Evolutionary conservation across 495 filamentous ascomycete genomes (phyloP).

Genomic region (Penicillium herquei): DNA sequence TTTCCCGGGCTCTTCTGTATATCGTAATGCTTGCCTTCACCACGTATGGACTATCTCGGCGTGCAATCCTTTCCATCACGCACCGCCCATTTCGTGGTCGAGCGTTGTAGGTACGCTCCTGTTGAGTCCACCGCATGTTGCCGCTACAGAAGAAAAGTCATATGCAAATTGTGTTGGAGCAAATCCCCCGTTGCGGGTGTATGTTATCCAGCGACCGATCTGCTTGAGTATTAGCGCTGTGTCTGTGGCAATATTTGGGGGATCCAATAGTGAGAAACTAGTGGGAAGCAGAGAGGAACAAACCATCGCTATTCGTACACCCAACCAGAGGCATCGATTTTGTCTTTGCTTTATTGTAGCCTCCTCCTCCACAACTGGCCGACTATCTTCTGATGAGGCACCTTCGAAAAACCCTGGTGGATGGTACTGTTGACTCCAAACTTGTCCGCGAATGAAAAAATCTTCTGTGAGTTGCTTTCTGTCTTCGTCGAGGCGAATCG

Average conservation of each 20-base stretch:
- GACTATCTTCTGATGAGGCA: constrained; percentile 72
- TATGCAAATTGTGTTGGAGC: constrained; percentile 19
- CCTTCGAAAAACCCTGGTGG: constrained; percentile 67
- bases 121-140: constrained; percentile 14
- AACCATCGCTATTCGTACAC: constrained; percentile 55
- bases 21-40: too few species aligned
- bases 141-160: constrained; percentile 24
- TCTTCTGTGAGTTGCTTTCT: constrained; percentile 79
- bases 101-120: constrained; percentile 3
- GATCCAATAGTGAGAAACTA: neutral
- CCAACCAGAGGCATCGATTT: constrained; percentile 76
- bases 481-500: constrained; percentile 47
- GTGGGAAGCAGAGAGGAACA: constrained; percentile 8
- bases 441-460: constrained; percentile 71
- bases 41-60: too few species aligned
- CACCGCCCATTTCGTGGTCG: neutral
- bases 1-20: too few species aligned
- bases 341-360: constrained; percentile 63
- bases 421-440: constrained; percentile 69
- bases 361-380: constrained; percentile 66
- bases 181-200: neutral
- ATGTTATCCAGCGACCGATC: constrained; percentile 43
- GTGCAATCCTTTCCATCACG: neutral
- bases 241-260: neutral
- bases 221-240: constrained; percentile 6